A percentile compares a stretch with the other conserved stretches of the same genome.
phyloP scores from a whole-genome alignment of 2,329 filamentous ascomycete genomes.

The Trichoderma sp. region DNA sequence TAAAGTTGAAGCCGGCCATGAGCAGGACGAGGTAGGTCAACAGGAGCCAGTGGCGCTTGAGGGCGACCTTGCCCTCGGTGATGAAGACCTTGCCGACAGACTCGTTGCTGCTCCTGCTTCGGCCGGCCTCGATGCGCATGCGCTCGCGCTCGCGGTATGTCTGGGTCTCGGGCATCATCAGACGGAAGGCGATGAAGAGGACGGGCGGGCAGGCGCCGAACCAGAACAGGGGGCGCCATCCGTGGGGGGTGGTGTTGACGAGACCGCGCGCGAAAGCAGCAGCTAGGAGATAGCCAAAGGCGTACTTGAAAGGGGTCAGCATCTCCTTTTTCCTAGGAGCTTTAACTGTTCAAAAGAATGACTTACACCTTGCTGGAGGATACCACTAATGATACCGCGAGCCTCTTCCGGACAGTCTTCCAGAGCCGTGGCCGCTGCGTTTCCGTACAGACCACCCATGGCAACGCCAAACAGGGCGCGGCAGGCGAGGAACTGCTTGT shows the following conservation, averaged over 20 bases:
- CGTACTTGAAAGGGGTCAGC: constrained; percentile 50
- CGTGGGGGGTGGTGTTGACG: constrained; percentile 74
- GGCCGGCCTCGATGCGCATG: constrained; percentile 53
- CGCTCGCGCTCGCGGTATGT: constrained; percentile 68
- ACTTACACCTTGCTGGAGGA: constrained; percentile 69
- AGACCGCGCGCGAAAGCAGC: constrained; percentile 65
- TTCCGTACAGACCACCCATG: constrained; percentile 81
- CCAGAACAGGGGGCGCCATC: constrained; percentile 87
- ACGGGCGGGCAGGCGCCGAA: constrained; percentile 81
- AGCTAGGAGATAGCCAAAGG: constrained; percentile 64
- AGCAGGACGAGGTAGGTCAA: constrained; percentile 80
- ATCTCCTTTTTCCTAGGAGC: not conserved
- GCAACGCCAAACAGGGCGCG: constrained; percentile 76
- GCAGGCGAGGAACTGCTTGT: constrained; percentile 72
- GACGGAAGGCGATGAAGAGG: constrained; percentile 76
- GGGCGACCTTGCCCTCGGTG: constrained; percentile 73
- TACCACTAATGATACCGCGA: constrained; percentile 73
- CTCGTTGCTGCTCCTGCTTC: constrained; percentile 32
- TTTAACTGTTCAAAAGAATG: not conserved
- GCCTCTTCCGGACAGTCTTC: constrained; percentile 71
- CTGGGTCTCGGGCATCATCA: constrained; percentile 77
- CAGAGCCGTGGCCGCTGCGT: constrained; percentile 75
- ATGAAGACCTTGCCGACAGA: constrained; percentile 64
- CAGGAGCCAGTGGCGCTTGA: constrained; percentile 78
- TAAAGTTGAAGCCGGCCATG: constrained; percentile 92